Evolutionary conservation across 2,329 filamentous ascomycete species (phyloP).

Genomic region (Pseudocercospora crystallina): DNA sequence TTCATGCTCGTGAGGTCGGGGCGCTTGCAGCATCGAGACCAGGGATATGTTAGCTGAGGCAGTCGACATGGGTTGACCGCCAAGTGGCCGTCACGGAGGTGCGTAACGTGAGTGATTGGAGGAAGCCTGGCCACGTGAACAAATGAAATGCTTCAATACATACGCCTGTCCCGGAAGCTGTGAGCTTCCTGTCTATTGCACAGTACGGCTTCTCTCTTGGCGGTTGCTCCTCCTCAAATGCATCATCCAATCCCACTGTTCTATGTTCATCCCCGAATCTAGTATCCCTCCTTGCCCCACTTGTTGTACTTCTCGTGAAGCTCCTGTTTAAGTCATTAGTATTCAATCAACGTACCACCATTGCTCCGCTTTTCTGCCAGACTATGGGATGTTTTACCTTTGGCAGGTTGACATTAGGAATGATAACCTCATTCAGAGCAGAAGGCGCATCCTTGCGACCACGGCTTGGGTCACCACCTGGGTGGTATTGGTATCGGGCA

Average conservation of each 20-base stretch:
- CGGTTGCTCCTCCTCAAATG: not conserved
- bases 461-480: slow-evolving; percentile 75
- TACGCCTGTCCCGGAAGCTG: not conserved
- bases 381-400: slow-evolving; percentile 59
- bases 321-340: slow-evolving; percentile 52
- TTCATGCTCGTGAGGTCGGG: too few relatives aligned
- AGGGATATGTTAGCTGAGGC: too few relatives aligned
- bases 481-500: slow-evolving; percentile 67
- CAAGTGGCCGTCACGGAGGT: not conserved
- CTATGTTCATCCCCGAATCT: slow-evolving; percentile 12
- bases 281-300: slow-evolving; percentile 97
- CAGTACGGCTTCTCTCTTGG: slow-evolving; percentile 2
- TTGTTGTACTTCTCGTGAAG: slow-evolving; percentile 99
- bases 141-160: not conserved
- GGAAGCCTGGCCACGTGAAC: not conserved
- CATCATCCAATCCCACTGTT: not conserved
- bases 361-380: not conserved
- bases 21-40: too few relatives aligned
- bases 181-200: slow-evolving; percentile 10
- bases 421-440: slow-evolving; percentile 89
- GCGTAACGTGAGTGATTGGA: not conserved
- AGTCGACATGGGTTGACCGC: too few relatives aligned
- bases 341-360: not conserved
- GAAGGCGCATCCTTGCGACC: slow-evolving; percentile 86
- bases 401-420: slow-evolving; percentile 90